Evolutionary conservation across 805 yeast genomes (phyloP).

Genomic region (Saccharomycopsis babjevae): DNA sequence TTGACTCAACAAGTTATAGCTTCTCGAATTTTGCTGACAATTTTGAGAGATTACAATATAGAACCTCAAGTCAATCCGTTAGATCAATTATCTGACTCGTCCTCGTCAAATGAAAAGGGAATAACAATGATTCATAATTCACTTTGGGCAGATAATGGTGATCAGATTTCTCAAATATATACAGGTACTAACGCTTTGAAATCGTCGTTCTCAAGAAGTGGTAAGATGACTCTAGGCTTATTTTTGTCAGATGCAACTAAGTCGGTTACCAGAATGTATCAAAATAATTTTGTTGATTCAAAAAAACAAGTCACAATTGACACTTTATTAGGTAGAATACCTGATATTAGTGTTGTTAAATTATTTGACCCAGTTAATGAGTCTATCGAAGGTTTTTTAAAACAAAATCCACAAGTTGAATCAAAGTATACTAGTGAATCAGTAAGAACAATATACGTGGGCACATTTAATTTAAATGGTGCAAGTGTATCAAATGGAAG

Average conservation of each 20-base stretch:
- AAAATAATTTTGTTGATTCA: constrained; percentile 90
- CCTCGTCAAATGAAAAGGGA: constrained; percentile 26
- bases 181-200: constrained; percentile 97
- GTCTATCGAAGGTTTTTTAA: constrained; percentile 58
- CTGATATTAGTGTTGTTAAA: constrained; percentile 57
- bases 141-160: constrained; percentile 98
- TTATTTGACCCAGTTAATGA: constrained; percentile 86
- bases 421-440: constrained; percentile 49
- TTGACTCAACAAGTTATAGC: constrained; percentile 53
- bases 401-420: constrained; percentile 26
- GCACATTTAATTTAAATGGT: constrained; percentile 86
- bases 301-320: constrained; percentile 87
- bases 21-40: constrained; percentile 51
- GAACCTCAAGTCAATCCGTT: constrained; percentile 21
- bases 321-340: constrained; percentile 69
- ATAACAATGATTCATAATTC: constrained; percentile 67
- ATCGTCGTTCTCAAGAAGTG: constrained; percentile 76
- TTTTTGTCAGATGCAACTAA: constrained; percentile 96
- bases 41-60: constrained; percentile 34
- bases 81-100: neutral
- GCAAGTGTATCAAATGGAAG: constrained; percentile 26
- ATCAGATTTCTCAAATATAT: constrained; percentile 87
- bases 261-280: constrained; percentile 88
- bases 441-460: constrained; percentile 58
- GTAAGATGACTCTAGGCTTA: constrained; percentile 92